These are phyloP conservation scores for Alnus rubra DNA, from an alignment of 306 rosid genomes.

Conservation along the genomic window DNA sequence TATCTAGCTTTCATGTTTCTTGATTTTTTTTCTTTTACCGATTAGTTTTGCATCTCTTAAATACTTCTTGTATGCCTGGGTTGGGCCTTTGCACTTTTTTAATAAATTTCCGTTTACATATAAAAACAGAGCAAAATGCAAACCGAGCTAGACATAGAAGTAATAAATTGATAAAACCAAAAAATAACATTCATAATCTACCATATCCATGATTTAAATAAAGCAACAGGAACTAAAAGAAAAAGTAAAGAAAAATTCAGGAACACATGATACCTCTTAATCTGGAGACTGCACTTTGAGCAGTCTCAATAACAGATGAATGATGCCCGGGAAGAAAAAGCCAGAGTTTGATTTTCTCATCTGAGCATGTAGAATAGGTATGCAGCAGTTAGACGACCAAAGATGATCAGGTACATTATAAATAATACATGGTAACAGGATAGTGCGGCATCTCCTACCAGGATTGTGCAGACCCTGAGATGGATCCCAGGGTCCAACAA, in stretches of 20 bases:
- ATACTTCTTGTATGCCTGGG: no score
- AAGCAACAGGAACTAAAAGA: neutral
- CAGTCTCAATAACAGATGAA: slow-evolving; percentile 69
- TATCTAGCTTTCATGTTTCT: no score
- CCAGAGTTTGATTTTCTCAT: slow-evolving; percentile 97
- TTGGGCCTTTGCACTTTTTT: no score
- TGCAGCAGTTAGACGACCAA: slow-evolving; percentile 33
- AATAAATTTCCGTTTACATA: no score
- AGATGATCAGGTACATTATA: neutral
- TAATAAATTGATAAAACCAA: neutral
- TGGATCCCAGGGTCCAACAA: slow-evolving; percentile 99
- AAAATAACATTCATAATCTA: neutral
- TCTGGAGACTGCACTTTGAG: slow-evolving; percentile 73
- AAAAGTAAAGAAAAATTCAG: no score
- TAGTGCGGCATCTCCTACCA: slow-evolving; percentile 52
- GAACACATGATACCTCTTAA: slow-evolving; percentile 66
- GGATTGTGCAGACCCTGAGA: slow-evolving; percentile 99
- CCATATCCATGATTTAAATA: neutral
- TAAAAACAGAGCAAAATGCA: neutral
- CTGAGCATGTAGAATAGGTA: slow-evolving; percentile 41
- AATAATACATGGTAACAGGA: slow-evolving; percentile 6
- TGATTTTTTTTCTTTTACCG: no score
- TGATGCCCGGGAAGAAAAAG: slow-evolving; percentile 94
- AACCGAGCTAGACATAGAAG: neutral
- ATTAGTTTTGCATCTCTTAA: no score